Conservation (phyloP, 208 protist species). For the Leishmania amazonensis region DNA sequence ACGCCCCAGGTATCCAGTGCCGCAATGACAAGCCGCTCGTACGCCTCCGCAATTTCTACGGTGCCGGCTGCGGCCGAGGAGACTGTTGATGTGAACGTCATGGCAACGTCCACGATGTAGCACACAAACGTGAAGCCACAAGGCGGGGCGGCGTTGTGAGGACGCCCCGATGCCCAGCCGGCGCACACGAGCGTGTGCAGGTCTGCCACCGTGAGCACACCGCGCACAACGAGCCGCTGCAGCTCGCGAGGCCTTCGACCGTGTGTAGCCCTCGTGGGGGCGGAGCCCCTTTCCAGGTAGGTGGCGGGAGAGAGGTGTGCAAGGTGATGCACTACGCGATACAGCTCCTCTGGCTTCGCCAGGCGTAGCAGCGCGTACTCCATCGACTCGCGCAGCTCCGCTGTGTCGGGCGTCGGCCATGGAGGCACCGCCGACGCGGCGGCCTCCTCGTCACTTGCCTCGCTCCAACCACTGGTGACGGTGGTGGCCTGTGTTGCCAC, state of each 20-base stretch:
- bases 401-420: slow-evolving; percentile 1
- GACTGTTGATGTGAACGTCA: slow-evolving; percentile 1
- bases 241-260: not conserved
- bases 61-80: not conserved
- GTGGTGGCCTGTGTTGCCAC: not conserved
- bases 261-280: not conserved
- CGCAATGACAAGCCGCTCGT: slow-evolving; percentile 7
- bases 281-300: not conserved
- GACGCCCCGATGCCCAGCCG: slow-evolving; percentile 16
- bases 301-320: not conserved
- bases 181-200: slow-evolving; percentile 27
- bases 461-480: slow-evolving; percentile 9
- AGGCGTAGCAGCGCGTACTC: slow-evolving; percentile 37
- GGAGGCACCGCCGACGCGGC: not conserved
- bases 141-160: slow-evolving; percentile 20
- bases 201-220: slow-evolving; percentile 32
- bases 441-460: not conserved
- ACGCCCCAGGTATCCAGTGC: slow-evolving; percentile 13
- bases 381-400: slow-evolving; percentile 27
- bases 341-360: slow-evolving; percentile 23
- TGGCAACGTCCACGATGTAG: slow-evolving; percentile 18
- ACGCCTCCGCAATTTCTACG: not conserved
- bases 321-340: slow-evolving; percentile 15
- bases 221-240: slow-evolving; percentile 5
- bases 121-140: slow-evolving; percentile 24